Conservation (phyloP, 805 yeast genomes). For the Sugiyamaella boreocaroliniensis region DNA sequence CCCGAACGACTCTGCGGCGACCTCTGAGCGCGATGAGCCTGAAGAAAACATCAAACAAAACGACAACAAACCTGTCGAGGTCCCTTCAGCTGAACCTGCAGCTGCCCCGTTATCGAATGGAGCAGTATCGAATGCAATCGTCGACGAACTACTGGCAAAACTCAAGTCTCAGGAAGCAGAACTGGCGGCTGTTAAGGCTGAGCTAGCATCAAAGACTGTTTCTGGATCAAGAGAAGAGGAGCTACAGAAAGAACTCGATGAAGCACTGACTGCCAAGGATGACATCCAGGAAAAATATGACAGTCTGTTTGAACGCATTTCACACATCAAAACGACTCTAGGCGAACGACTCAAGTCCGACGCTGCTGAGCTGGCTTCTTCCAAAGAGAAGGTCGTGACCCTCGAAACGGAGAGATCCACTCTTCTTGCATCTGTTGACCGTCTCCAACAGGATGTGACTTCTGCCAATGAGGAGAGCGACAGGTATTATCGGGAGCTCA, state of each 20-base stretch:
- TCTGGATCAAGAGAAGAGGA: conserved; percentile 39
- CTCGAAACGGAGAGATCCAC: conserved; percentile 32
- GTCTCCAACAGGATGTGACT: conserved; percentile 36
- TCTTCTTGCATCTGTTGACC: conserved; percentile 28
- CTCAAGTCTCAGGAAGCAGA: background rate
- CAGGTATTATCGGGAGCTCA: conserved; percentile 25
- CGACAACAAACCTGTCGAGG: background rate
- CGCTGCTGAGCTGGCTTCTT: conserved; percentile 27
- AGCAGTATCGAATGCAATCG: background rate
- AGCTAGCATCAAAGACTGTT: background rate
- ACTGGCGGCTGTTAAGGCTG: background rate
- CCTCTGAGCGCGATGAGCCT: background rate
- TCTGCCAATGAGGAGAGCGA: conserved; percentile 25
- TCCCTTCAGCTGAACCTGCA: background rate
- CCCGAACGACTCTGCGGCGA: background rate
- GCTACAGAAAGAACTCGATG: conserved; percentile 53
- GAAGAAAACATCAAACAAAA: background rate
- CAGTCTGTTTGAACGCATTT: conserved; percentile 31
- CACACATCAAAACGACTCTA: conserved; percentile 32
- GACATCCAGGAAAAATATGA: conserved; percentile 38
- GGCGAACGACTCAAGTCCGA: conserved; percentile 42
- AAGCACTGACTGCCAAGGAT: conserved; percentile 37
- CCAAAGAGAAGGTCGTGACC: conserved; percentile 31
- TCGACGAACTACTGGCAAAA: background rate
- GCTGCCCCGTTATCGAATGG: background rate